These are phyloP conservation scores for Penicillium sclerotiorum DNA, from an alignment of 2,329 filamentous ascomycete species.

Conservation along the genomic window DNA sequence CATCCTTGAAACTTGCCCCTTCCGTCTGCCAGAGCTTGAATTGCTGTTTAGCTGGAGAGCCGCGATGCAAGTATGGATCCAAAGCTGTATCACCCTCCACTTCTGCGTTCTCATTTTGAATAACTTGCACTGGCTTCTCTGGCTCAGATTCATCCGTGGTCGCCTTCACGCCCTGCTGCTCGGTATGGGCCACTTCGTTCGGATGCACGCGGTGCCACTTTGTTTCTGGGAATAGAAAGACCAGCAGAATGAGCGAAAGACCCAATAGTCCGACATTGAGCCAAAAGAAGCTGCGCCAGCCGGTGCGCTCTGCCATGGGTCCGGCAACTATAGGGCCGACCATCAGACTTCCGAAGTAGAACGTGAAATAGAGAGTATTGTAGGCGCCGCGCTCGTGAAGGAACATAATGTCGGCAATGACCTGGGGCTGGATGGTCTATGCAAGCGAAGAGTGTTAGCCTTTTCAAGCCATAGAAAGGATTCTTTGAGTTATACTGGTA, in stretches of 20 bases:
- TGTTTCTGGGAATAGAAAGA: slow-evolving; percentile 67
- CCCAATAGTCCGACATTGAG: slow-evolving; percentile 61
- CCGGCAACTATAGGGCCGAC: slow-evolving; percentile 62
- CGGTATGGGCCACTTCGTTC: slow-evolving; percentile 15
- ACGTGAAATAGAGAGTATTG: slow-evolving; percentile 63
- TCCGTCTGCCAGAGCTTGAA: slow-evolving; percentile 58
- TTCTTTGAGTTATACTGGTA: too few species aligned
- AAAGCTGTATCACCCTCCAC: slow-evolving; percentile 7
- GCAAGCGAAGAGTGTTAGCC: neutral
- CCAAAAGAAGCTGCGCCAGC: slow-evolving; percentile 69
- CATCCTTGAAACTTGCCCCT: slow-evolving; percentile 45
- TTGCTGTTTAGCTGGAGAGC: slow-evolving; percentile 55
- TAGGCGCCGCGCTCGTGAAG: slow-evolving; percentile 66
- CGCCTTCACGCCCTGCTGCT: neutral
- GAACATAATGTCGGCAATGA: slow-evolving; percentile 68
- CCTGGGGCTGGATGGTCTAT: slow-evolving; percentile 60
- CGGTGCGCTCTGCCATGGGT: slow-evolving; percentile 60
- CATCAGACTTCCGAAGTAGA: slow-evolving; percentile 66
- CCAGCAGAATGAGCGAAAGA: slow-evolving; percentile 52
- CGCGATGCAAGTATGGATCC: neutral
- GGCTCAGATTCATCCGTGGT: neutral
- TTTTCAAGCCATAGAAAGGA: neutral
- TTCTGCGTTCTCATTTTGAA: slow-evolving; percentile 16
- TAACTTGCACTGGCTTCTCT: neutral
- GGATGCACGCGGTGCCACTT: slow-evolving; percentile 56